Percentiles rank a stretch among this genome's conserved stretches.
phyloP scores from a whole-genome alignment of 345 rosid species.

The Hibiscus trionum region DNA sequence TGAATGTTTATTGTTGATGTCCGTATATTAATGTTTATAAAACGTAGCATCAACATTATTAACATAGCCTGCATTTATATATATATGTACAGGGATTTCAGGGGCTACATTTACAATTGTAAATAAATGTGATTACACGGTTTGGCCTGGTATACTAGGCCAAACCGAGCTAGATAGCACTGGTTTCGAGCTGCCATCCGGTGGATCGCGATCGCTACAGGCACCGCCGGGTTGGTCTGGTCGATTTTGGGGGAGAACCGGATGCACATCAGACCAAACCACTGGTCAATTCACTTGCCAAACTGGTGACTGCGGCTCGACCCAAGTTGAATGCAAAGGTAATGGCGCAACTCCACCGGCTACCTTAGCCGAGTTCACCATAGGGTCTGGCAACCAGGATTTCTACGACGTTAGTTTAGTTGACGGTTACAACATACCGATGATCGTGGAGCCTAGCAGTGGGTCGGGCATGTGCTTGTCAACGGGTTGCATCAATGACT shows the following conservation, averaged over 20 bases:
- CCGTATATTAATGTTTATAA: too few species aligned
- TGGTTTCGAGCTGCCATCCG: conserved; percentile 46
- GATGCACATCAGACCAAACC: conserved; percentile 38
- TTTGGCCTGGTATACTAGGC: conserved; percentile 76
- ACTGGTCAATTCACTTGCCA: conserved; percentile 43
- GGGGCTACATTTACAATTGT: conserved; percentile 49
- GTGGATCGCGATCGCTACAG: conserved; percentile 38
- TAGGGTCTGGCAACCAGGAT: conserved; percentile 52
- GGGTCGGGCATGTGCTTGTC: conserved; percentile 49
- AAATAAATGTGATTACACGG: conserved; percentile 52
- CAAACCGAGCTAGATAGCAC: conserved; percentile 37
- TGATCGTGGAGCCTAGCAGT: conserved; percentile 50
- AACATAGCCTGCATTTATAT: not conserved
- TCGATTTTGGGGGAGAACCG: conserved; percentile 65
- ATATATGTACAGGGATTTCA: conserved; percentile 26
- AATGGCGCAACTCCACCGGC: conserved; percentile 55
- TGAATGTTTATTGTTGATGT: not conserved
- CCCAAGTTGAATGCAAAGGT: conserved; percentile 60
- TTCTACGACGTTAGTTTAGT: conserved; percentile 65
- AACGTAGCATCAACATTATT: not conserved
- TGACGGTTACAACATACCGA: conserved; percentile 59
- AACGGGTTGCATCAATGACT: conserved; percentile 54
- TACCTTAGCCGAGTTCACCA: conserved; percentile 60
- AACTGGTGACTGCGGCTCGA: conserved; percentile 68
- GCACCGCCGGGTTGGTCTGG: conserved; percentile 64